phyloP scores from a whole-genome alignment of 192 early-diverging fungal genomes.

The Rhizophlyctis rosea region DNA sequence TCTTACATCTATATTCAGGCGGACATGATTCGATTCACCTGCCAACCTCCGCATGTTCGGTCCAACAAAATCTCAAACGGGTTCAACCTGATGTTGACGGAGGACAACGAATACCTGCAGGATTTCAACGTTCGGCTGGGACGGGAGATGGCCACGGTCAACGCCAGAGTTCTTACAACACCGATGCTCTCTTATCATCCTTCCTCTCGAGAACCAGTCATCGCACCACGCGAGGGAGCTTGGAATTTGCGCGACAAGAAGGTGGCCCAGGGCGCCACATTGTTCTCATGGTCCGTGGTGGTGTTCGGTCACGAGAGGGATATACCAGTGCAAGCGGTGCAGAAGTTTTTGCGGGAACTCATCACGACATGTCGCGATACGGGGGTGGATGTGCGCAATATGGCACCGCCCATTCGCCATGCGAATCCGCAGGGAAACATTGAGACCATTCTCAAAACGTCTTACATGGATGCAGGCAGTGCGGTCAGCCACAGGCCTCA shows the following conservation, averaged over 20 bases:
- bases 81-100: constrained; percentile 60
- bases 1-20: constrained; percentile 57
- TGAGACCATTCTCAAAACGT: constrained; percentile 61
- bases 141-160: constrained; percentile 63
- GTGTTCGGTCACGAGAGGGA: constrained; percentile 62
- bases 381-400: constrained; percentile 55
- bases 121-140: constrained; percentile 72
- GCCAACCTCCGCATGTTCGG: constrained; percentile 77
- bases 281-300: constrained; percentile 78
- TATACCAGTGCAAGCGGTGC: constrained; percentile 43
- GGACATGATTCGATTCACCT: constrained; percentile 93
- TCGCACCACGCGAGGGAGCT: constrained; percentile 63
- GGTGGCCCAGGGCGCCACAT: constrained; percentile 66
- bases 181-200: constrained; percentile 73
- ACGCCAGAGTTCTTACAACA: constrained; percentile 73
- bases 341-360: constrained; percentile 72
- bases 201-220: constrained; percentile 49
- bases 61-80: constrained; percentile 76
- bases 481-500: constrained; percentile 65
- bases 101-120: constrained; percentile 68
- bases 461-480: constrained; percentile 66
- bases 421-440: constrained; percentile 64
- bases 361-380: constrained; percentile 68
- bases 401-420: constrained; percentile 55
- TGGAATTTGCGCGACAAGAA: constrained; percentile 87